These are phyloP conservation scores for Leccinum subtestaceum DNA, from an alignment of 768 basidiomycete species.

Conservation along the genomic window DNA sequence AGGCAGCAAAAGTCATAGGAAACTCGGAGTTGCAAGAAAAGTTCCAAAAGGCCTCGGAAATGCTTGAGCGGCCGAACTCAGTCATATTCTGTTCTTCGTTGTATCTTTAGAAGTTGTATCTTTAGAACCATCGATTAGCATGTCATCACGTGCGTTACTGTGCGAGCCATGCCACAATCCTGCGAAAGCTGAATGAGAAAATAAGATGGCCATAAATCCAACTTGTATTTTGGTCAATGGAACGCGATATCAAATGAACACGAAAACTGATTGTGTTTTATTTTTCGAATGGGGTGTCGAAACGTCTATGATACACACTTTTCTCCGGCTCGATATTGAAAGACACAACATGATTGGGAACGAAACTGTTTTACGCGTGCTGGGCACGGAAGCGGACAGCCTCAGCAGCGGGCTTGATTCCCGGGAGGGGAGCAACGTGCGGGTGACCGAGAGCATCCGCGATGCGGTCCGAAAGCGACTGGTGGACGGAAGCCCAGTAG, in stretches of 20 bases:
- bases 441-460: slow-evolving; percentile 69
- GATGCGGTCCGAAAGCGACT: slow-evolving; percentile 70
- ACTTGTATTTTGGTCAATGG: background rate
- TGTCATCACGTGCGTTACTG: background rate
- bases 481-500: slow-evolving; percentile 78
- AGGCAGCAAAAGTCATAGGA: slow-evolving; percentile 94
- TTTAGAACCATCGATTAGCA: slow-evolving; percentile 37
- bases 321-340: background rate
- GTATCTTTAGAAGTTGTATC: slow-evolving; percentile 71
- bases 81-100: slow-evolving; percentile 89
- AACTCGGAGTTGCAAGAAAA: slow-evolving; percentile 92
- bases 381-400: slow-evolving; percentile 48
- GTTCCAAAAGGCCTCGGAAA: slow-evolving; percentile 87
- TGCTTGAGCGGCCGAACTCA: slow-evolving; percentile 91
- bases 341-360: background rate
- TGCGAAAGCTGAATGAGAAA: background rate
- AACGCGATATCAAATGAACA: background rate
- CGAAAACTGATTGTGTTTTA: background rate
- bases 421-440: slow-evolving; percentile 50
- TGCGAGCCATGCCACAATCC: background rate
- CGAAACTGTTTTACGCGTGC: slow-evolving; percentile 1
- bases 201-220: too few relatives aligned
- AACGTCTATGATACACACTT: slow-evolving; percentile 3
- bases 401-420: slow-evolving; percentile 53
- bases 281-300: background rate